These are phyloP conservation scores for Dactylellina haptotyla DNA, from an alignment of 2,329 filamentous ascomycete genomes.

Conservation along the genomic window DNA sequence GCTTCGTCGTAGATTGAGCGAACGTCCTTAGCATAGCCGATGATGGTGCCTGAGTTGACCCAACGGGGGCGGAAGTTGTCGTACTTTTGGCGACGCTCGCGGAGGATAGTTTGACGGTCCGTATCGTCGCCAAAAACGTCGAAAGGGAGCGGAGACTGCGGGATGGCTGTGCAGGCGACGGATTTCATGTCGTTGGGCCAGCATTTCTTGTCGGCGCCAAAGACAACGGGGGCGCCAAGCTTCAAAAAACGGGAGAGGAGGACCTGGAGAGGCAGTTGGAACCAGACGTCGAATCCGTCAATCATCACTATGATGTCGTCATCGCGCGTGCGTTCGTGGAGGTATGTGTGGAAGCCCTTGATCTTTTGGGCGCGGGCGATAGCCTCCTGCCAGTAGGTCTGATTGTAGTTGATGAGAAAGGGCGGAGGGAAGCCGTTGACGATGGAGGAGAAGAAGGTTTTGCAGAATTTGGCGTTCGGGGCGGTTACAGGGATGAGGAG, in stretches of 20 bases:
- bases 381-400: slow-evolving; percentile 36
- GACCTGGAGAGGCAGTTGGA: slow-evolving; percentile 73
- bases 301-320: slow-evolving; percentile 71
- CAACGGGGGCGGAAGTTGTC: slow-evolving; percentile 60
- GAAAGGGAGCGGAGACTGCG: slow-evolving; percentile 59
- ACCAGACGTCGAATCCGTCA: slow-evolving; percentile 73
- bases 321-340: slow-evolving; percentile 41
- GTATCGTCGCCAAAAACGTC: slow-evolving; percentile 62
- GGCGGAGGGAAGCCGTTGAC: slow-evolving; percentile 51
- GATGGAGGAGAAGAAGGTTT: slow-evolving; percentile 49
- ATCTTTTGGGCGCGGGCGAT: slow-evolving; percentile 50
- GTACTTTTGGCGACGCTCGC: slow-evolving; percentile 57
- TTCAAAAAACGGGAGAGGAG: slow-evolving; percentile 72
- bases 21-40: slow-evolving; percentile 62
- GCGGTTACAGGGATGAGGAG: slow-evolving; percentile 46
- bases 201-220: slow-evolving; percentile 65
- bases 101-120: slow-evolving; percentile 58
- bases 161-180: slow-evolving; percentile 63
- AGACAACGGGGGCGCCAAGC: slow-evolving; percentile 65
- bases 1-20: slow-evolving; percentile 59
- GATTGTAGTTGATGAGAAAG: slow-evolving; percentile 51
- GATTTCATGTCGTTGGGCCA: slow-evolving; percentile 61
- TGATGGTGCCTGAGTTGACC: slow-evolving; percentile 65
- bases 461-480: slow-evolving; percentile 50
- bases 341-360: slow-evolving; percentile 48